Base-by-base conservation (phyloP, 2,329 filamentous ascomycete genomes). In the Pyrenochaeta sp. region DNA sequence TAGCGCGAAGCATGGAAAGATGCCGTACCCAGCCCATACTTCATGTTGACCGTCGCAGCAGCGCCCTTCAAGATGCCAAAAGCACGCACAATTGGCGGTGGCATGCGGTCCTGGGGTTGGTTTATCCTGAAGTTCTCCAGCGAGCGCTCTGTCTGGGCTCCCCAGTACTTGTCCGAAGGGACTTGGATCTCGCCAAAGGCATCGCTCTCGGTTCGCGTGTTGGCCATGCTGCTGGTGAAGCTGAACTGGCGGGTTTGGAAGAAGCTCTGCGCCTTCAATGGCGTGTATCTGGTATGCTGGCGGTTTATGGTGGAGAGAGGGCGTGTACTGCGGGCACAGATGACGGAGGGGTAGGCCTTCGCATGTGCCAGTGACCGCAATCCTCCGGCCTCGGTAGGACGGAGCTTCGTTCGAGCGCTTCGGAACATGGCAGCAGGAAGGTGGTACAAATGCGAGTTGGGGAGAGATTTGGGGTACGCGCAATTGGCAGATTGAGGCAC, bases 51-150 rank as follows among this genome's bases (percentile, higher is more conserved):
- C 7, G 90, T 92, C 47, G 95, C 95, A 44, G 95, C 95, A 56
- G 95, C 95, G 66, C 93, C 94, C 87, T 99, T 99, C 67, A 99
- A 86, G 73, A 98, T 96, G 77, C 95, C 95, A 78, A 99, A 97
- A 6, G 95, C 95, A 80, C 89, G 90, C 74, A 98, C 85, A 71
- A 99, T 90, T 45, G 93, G 91, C 66, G 92, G 90, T 48, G 95
- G 95, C 93, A 98, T 98, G 78, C 95, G 93, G 79, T 99, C 95
- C 82, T 97, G 92, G 60, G 95, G 95, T 85, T 98, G 95, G 83
- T 98, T 98, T 88, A 99, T 98, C 80, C 90, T 91, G 86, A 99
- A 99, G 85, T 99, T 99, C 80, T 91, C 90, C 78, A 98, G 87
- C 51, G 94, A 98, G 68, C 94, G 90, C 86, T 97, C 91, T 53